Evolutionary conservation across 768 basidiomycete species (phyloP).

Genomic region (Auriscalpium microsporum): DNA sequence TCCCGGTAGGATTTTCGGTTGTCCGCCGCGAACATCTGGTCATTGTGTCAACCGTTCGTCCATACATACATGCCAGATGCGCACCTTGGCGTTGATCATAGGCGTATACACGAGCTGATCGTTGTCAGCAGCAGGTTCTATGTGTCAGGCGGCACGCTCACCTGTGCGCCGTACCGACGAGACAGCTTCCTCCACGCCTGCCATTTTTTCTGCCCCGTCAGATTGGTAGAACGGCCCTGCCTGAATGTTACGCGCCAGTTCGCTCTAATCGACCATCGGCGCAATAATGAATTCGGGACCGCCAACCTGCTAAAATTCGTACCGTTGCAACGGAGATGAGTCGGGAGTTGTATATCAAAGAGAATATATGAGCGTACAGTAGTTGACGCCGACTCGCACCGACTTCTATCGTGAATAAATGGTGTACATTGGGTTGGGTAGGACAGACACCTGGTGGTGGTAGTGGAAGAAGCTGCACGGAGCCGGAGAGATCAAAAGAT

Average conservation of each 20-base stretch:
- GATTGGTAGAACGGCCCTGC: neutral
- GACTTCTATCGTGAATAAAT: too few relatives aligned
- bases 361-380: too few relatives aligned
- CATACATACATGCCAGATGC: slow-evolving; percentile 1
- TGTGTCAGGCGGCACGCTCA: slow-evolving; percentile 22
- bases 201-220: neutral
- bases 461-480: too few relatives aligned
- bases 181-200: slow-evolving; percentile 89
- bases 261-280: slow-evolving; percentile 98
- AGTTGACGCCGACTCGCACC: too few relatives aligned
- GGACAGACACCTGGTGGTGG: too few relatives aligned
- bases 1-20: slow-evolving; percentile 48
- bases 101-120: slow-evolving; percentile 83
- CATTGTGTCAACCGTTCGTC: too few relatives aligned
- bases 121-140: too few relatives aligned
- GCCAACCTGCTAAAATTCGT: slow-evolving; percentile 78
- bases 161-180: slow-evolving; percentile 75
- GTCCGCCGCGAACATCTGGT: slow-evolving; percentile 54
- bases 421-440: too few relatives aligned
- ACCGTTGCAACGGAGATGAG: too few relatives aligned
- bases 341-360: too few relatives aligned
- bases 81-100: slow-evolving; percentile 93
- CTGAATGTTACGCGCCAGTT: slow-evolving; percentile 63
- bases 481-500: too few relatives aligned
- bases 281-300: slow-evolving; percentile 87